These are phyloP conservation scores for Solanum piurae DNA, from an alignment of 257 asterid species.

Conservation along the genomic window DNA sequence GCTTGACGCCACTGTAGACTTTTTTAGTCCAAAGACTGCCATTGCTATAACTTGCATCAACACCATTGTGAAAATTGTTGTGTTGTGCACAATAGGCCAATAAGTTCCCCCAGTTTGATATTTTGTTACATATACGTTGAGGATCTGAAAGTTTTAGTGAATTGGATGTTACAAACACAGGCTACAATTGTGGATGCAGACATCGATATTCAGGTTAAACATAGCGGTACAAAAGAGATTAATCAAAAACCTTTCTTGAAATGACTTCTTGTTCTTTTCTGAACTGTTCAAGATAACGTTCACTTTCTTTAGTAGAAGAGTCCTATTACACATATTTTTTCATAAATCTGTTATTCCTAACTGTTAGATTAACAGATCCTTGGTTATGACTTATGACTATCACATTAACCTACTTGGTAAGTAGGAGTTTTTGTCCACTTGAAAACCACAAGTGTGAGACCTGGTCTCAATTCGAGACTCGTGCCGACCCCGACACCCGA, in stretches of 20 bases:
- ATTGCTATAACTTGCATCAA: slow-evolving; percentile 71
- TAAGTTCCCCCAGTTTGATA: slow-evolving; percentile 82
- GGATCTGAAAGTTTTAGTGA: slow-evolving; percentile 36
- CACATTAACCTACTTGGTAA: background rate
- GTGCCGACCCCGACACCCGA: too few relatives aligned
- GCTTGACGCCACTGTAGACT: slow-evolving; percentile 55
- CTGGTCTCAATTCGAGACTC: too few relatives aligned
- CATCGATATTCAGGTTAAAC: background rate
- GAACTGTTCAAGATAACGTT: background rate
- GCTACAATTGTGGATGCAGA: background rate
- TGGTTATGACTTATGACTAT: background rate
- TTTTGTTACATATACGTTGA: slow-evolving; percentile 70
- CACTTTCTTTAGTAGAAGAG: background rate
- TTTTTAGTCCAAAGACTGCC: slow-evolving; percentile 73
- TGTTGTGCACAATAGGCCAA: slow-evolving; percentile 81
- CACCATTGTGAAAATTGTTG: slow-evolving; percentile 81
- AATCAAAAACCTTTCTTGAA: background rate
- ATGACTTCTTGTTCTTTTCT: background rate
- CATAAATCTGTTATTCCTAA: background rate
- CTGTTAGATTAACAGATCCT: background rate
- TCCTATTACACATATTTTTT: background rate
- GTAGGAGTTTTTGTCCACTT: background rate
- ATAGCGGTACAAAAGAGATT: background rate
- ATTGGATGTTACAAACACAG: background rate
- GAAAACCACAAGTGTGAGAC: background rate